Evolutionary conservation across 164 flowering plant genomes (phyloP).

Genomic region (Vitis riparia): DNA sequence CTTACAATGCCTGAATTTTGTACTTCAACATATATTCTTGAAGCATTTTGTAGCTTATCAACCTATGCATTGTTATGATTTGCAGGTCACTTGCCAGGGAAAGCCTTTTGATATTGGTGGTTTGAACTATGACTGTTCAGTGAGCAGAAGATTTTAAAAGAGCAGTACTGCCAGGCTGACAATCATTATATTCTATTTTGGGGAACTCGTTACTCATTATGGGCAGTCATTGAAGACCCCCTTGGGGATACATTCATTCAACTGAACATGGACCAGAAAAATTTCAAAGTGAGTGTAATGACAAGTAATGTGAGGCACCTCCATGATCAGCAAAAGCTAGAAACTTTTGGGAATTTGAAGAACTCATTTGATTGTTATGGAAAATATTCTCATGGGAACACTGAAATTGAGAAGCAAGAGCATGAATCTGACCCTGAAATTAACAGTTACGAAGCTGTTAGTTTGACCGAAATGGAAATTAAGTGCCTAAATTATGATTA

Average conservation of each 20-base stretch:
- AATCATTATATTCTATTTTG: too few species aligned
- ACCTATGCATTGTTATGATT: too few species aligned
- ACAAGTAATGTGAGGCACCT: background rate
- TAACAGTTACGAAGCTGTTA: background rate
- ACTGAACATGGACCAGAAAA: background rate
- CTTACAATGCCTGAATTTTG: too few species aligned
- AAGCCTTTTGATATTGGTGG: too few species aligned
- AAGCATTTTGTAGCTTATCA: too few species aligned
- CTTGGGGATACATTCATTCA: background rate
- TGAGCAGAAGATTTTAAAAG: too few species aligned
- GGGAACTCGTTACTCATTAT: too few species aligned
- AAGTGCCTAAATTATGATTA: background rate
- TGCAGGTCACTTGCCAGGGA: too few species aligned
- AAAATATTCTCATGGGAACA: background rate
- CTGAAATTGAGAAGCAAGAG: constrained; percentile 2
- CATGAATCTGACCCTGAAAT: constrained; percentile 7
- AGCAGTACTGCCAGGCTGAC: too few species aligned
- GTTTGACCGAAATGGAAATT: background rate
- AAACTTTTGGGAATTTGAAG: constrained; percentile 1
- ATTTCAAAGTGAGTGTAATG: constrained; percentile 1
- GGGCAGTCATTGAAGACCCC: background rate
- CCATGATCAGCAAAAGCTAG: background rate
- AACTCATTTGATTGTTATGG: constrained; percentile 7
- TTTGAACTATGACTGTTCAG: too few species aligned
- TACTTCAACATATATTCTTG: too few species aligned